phyloP scores from a whole-genome alignment of 306 rosid genomes.

The Benincasa hispida region DNA sequence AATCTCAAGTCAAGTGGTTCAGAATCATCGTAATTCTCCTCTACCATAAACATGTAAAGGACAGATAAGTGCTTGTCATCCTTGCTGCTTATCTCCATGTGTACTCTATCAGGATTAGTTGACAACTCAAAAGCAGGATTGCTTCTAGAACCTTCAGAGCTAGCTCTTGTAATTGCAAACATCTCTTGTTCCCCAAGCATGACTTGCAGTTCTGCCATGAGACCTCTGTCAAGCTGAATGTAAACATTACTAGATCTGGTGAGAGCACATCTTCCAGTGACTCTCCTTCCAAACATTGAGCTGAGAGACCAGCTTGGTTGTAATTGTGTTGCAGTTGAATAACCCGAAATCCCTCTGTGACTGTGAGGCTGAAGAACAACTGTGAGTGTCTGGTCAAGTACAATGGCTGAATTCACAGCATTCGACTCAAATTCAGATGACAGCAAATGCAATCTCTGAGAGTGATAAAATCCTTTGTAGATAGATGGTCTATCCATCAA shows the following conservation, averaged over 20 bases:
- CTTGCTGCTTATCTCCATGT: conserved; percentile 31
- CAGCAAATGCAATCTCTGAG: conserved; percentile 61
- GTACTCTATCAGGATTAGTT: conserved; percentile 46
- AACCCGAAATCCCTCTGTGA: conserved; percentile 19
- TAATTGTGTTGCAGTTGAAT: conserved; percentile 24
- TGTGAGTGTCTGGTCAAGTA: conserved; percentile 78
- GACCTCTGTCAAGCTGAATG: conserved; percentile 53
- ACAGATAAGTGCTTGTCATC: conserved; percentile 27
- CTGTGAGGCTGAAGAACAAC: conserved; percentile 60
- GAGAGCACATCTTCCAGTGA: conserved; percentile 63
- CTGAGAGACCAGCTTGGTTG: conserved; percentile 89
- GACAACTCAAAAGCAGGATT: conserved; percentile 61
- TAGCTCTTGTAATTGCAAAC: conserved; percentile 16
- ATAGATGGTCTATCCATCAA: conserved; percentile 90
- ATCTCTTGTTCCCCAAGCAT: conserved; percentile 28
- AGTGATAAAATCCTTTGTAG: conserved; percentile 86
- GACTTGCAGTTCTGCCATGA: conserved; percentile 40
- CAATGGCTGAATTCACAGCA: conserved; percentile 34
- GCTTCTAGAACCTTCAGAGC: conserved; percentile 27
- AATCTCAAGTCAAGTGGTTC: conserved; percentile 67
- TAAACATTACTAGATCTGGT: conserved; percentile 71
- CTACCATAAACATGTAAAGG: conserved; percentile 52
- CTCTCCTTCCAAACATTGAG: conserved; percentile 70
- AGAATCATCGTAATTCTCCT: conserved; percentile 28
- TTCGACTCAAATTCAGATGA: conserved; percentile 21